Evolutionary conservation across 106 monocot genomes (phyloP), one percentile per base, ranked within the genome.

Genomic region (Dactylorhiza incarnata): DNA sequence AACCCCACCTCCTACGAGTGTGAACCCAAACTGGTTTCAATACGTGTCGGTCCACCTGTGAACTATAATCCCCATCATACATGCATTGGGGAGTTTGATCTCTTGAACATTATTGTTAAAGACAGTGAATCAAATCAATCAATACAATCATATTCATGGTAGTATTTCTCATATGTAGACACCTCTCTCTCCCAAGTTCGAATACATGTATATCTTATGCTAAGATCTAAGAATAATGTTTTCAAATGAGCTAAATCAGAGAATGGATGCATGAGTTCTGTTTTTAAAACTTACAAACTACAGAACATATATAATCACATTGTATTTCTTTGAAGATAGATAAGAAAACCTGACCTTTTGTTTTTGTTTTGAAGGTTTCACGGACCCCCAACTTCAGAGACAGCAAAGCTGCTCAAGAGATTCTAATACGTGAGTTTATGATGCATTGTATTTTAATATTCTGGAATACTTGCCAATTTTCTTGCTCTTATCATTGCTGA

Each of bases 381-480:
- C 72, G 73, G 62, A 73, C 82, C 13, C 77, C 82, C 67, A 77
- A 82, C 24, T 82, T 82, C 25, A 73, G 73, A 49, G 59, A 78
- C 37, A 52, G 24, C 66, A 77, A 82, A 78, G 82, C 73, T 26
- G 72, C 77, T 37, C 20, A 73, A 45, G 77, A 82, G 48, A 82
- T 82, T 78, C 72, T 37, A 66, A 78, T 53, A 82, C 72, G 82
- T 82, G 77, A 73, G 82, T 67, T 48, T 48, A 51, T 68, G 8
- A 15, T 56, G 49, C 46, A 51, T 9, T 71, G 1, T 45, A 49
- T 67, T 23, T 63, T 48, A 10, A 44, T 65, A 45, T 44, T 44
- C 45, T 76, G 49, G 4, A 65, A 24, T 63, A 63, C 1, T 76
- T n/a, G 4, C 4, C 29, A 37, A 15, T 13, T 17, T 19, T n/a